Evolutionary conservation across 805 yeast genomes (phyloP), one percentile per base, ranked within the genome.

Genomic region (Lipomyces mesembrius): DNA sequence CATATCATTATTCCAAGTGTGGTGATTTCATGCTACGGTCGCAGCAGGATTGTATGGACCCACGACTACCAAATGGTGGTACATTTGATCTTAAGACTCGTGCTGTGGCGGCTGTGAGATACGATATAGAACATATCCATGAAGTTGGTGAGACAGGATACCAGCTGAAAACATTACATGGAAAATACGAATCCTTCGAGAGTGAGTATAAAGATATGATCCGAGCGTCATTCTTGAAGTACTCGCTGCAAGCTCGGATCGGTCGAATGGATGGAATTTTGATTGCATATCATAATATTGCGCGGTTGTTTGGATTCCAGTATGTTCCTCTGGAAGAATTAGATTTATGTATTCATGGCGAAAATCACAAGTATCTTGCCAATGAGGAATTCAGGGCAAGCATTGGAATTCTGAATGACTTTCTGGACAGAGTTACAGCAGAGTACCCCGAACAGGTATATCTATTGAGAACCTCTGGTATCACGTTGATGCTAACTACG

Each of bases 261-360:
- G 99, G 98, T 2, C 87, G 90, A 73, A 94, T 95, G 98, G 98
- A 93, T 77, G 99, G 99, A 5, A 91, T 95, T 2, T 92, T 91
- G 72, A 83, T 94, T 17, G 97, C 97, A 0, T 94, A 88, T 77
- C 99, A 94, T 77, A 94, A 93, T 76, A 84, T 92, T 61, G 82
- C 85, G 37, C 80, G 87, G 59, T 84, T 93, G 72, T 91, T 94
- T 78, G 99, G 98, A 2, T 95, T 92, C 77, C 94, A 92, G 77
- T 94, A 94, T 76, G 76, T 94, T 35, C 93, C 97, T 0, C 79
- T 93, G 60, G 77, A 80, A 1, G 90, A 87, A 52, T 84, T 94
- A 69, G 98, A 94, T 76, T 78, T 81, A 64, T 80, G 86, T 8
- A 80, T 84, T 68, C 92, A 89, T 71, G 79, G 80, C 63, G 79